A percentile compares a stretch with the other conserved stretches of the same genome.
Conservation (phyloP, 1,284 basidiomycete species). For the Meripilus lineatus region DNA sequence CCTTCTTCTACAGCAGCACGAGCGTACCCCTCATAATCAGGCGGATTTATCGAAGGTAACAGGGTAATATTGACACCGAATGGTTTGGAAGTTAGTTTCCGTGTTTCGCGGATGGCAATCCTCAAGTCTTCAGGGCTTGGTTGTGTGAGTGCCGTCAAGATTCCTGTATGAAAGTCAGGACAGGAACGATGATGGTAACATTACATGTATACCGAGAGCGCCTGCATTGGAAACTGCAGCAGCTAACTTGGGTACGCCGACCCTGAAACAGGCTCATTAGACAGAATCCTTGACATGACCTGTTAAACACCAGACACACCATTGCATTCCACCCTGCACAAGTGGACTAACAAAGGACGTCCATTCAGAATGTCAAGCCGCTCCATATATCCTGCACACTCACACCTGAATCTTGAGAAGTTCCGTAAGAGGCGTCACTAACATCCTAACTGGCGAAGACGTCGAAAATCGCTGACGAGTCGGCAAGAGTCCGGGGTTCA, state of each 20-base stretch:
- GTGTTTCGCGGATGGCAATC: slow-evolving; percentile 80
- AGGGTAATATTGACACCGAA: slow-evolving; percentile 94
- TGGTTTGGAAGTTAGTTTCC: slow-evolving; percentile 62
- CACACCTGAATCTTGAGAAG: slow-evolving; percentile 53
- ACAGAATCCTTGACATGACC: slow-evolving; percentile 3
- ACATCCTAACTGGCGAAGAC: slow-evolving; percentile 17
- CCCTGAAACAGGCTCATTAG: slow-evolving; percentile 41
- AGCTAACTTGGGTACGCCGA: slow-evolving; percentile 68
- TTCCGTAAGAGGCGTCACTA: slow-evolving; percentile 48
- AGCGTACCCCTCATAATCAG: slow-evolving; percentile 85
- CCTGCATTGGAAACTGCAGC: slow-evolving; percentile 87
- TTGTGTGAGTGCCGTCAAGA: slow-evolving; percentile 87
- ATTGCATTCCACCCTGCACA: slow-evolving; percentile 86
- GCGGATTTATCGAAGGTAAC: slow-evolving; percentile 85
- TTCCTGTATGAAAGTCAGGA: slow-evolving; percentile 39
- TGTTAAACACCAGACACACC: slow-evolving; percentile 38
- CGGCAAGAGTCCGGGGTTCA: too few species aligned
- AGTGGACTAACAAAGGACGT: slow-evolving; percentile 49
- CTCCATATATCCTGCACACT: slow-evolving; percentile 17
- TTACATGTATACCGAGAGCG: slow-evolving; percentile 64
- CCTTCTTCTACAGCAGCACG: slow-evolving; percentile 84
- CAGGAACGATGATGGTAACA: slow-evolving; percentile 2
- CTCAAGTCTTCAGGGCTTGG: slow-evolving; percentile 82
- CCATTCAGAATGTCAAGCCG: neutral
- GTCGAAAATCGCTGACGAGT: too few species aligned